Conservation (phyloP, 352 stramenopile species). For the Phytophthora ohioensis region DNA sequence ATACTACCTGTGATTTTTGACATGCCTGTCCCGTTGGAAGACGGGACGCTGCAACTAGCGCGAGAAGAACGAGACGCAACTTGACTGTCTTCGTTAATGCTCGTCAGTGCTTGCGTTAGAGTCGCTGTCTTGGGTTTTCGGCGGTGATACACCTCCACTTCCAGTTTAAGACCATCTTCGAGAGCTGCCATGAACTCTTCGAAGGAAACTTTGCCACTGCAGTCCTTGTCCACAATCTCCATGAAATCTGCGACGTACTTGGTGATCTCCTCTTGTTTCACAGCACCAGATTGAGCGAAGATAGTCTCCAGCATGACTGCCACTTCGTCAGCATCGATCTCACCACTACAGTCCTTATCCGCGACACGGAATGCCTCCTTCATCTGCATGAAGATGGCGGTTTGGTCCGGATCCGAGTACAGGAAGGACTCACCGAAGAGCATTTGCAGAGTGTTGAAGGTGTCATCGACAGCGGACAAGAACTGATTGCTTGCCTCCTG, state of each 20-base stretch:
- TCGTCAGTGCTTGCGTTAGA: slow-evolving; percentile 38
- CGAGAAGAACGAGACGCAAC: slow-evolving; percentile 25
- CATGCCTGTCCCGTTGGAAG: slow-evolving; percentile 38
- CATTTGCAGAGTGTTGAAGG: slow-evolving; percentile 72
- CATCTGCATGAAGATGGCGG: slow-evolving; percentile 85
- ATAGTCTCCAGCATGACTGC: slow-evolving; percentile 71
- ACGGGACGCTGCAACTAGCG: slow-evolving; percentile 42
- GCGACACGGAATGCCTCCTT: slow-evolving; percentile 80
- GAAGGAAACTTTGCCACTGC: slow-evolving; percentile 78
- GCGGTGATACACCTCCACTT: slow-evolving; percentile 76
- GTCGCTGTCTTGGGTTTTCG: slow-evolving; percentile 43
- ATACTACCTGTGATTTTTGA: slow-evolving; percentile 47
- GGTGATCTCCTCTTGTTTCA: slow-evolving; percentile 73
- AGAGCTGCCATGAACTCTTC: slow-evolving; percentile 87
- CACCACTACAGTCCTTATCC: slow-evolving; percentile 77
- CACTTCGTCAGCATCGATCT: slow-evolving; percentile 77
- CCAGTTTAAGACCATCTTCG: slow-evolving; percentile 76
- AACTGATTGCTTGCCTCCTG: slow-evolving; percentile 62
- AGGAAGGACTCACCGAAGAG: slow-evolving; percentile 77
- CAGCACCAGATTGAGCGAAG: slow-evolving; percentile 67
- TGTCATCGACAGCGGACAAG: slow-evolving; percentile 62
- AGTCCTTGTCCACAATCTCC: slow-evolving; percentile 70
- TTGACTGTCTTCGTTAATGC: slow-evolving; percentile 49
- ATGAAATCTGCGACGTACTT: slow-evolving; percentile 85
- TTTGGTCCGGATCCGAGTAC: slow-evolving; percentile 80